Evolutionary conservation across 345 rosid species (phyloP), one percentile per base, ranked within the genome.

Genomic region (Alliaria petiolata): DNA sequence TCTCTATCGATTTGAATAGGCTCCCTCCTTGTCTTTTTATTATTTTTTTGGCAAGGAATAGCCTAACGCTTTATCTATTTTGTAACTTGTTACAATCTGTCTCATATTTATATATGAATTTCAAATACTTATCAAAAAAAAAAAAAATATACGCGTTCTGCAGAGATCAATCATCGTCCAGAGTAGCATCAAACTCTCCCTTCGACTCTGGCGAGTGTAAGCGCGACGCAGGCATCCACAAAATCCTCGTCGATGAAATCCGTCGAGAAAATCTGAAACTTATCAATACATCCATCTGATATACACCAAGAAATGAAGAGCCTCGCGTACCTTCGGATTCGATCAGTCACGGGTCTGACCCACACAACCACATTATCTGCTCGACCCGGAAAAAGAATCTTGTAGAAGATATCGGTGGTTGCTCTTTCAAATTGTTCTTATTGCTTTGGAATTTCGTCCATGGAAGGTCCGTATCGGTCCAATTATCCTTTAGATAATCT

Each of bases 381-480:
- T 89, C 98, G 42, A 93, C 93, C 62, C 96, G 75, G 72, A 89
- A 90, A 68, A 90, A 90, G 76, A 69, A 85, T 40, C 80, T 84
- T 72, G 93, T 80, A 2, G 82, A 76, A 14, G 83, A 61, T 60
- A 82, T 76, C 1, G 87, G 80, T 3, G 66, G 53, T 70, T 87
- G 95, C 76, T 86, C 84, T 11, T 78, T 70, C 70, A 93, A 52
- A 80, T 81, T 72, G 72, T 84, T 83, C 78, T 85, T 12, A 57
- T 90, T 93, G 80, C 87, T 83, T 45, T 87, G 81, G 42, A 91
- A 90, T 38, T 93, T 93, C 6, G 89, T 90, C 26, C 83, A 79
- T 1, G 97, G 97, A 72, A 93, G 82, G 69, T 93, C 98, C 0
- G 96, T 93, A 54, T 89, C 85, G 49, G 78, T 79, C 97, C 97